Percentiles rank a stretch among this genome's conserved stretches.
These are phyloP conservation scores for Pleurotus platypus DNA, from an alignment of 768 basidiomycete species.

Conservation along the genomic window DNA sequence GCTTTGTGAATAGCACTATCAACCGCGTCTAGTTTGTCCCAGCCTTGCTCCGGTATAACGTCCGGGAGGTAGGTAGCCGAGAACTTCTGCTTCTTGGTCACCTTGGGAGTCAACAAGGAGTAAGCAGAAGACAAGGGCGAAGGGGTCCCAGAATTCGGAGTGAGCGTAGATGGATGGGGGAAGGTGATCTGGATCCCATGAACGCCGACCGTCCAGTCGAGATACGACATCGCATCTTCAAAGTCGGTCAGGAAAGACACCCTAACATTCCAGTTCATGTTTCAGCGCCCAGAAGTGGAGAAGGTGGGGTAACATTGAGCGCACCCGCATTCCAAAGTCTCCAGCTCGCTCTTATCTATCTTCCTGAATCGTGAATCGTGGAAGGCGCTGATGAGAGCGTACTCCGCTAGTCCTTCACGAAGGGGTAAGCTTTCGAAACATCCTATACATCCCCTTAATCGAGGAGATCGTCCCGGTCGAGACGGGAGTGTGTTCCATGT, in stretches of 20 bases:
- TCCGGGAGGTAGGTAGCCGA: slow-evolving; percentile 92
- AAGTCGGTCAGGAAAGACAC: slow-evolving; percentile 94
- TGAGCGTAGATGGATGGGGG: slow-evolving; percentile 68
- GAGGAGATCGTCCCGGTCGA: slow-evolving; percentile 54
- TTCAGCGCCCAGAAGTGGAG: slow-evolving; percentile 3
- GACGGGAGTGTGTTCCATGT: slow-evolving; percentile 85
- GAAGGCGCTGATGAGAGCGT: slow-evolving; percentile 90
- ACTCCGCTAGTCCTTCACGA: slow-evolving; percentile 77
- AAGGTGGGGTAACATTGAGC: slow-evolving; percentile 25
- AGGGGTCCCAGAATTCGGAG: slow-evolving; percentile 45
- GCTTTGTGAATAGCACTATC: slow-evolving; percentile 93
- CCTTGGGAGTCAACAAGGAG: slow-evolving; percentile 42
- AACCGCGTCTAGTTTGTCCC: slow-evolving; percentile 87
- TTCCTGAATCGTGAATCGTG: slow-evolving; percentile 82
- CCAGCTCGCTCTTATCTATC: slow-evolving; percentile 75
- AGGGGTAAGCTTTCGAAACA: slow-evolving; percentile 80
- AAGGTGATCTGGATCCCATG: slow-evolving; percentile 93
- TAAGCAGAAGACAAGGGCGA: slow-evolving; percentile 69
- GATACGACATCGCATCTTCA: slow-evolving; percentile 76
- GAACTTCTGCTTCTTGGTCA: slow-evolving; percentile 57
- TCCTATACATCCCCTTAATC: slow-evolving; percentile 92
- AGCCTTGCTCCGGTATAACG: slow-evolving; percentile 89
- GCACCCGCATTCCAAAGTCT: slow-evolving; percentile 82
- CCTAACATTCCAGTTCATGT: slow-evolving; percentile 33
- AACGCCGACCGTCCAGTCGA: slow-evolving; percentile 89